Percentiles rank a stretch among this genome's conserved stretches.
These are phyloP conservation scores for Onygena corvina DNA, from an alignment of 2,329 filamentous ascomycete species.

Conservation along the genomic window DNA sequence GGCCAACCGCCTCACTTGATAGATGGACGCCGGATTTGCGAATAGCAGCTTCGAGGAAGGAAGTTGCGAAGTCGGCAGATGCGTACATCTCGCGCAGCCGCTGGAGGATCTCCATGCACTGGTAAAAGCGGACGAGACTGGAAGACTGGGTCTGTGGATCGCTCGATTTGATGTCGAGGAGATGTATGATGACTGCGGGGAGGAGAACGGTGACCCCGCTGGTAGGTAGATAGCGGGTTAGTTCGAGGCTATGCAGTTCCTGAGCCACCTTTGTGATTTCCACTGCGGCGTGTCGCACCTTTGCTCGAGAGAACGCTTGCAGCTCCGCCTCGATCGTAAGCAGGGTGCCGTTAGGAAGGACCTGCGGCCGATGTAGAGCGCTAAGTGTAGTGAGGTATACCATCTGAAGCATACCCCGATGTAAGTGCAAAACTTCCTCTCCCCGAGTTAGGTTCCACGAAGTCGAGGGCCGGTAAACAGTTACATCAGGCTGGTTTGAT, in stretches of 20 bases:
- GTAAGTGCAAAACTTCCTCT: conserved; percentile 47
- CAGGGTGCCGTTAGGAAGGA: conserved; percentile 60
- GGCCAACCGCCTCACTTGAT: conserved; percentile 27
- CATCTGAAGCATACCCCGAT: conserved; percentile 83
- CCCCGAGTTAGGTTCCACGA: conserved; percentile 43
- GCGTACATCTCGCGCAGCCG: conserved; percentile 79
- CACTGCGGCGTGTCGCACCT: conserved; percentile 70
- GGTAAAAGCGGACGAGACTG: conserved; percentile 69
- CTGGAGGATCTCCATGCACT: conserved; percentile 87
- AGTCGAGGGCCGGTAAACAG: conserved; percentile 54
- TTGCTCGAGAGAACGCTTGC: conserved; percentile 69
- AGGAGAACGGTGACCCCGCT: conserved; percentile 84
- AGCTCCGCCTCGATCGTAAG: conserved; percentile 51
- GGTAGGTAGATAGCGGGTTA: conserved; percentile 73
- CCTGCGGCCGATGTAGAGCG: conserved; percentile 80
- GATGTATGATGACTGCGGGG: conserved; percentile 84
- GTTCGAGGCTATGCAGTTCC: conserved; percentile 57
- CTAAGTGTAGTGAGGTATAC: conserved; percentile 86
- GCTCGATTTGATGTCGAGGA: conserved; percentile 81
- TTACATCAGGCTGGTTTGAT: conserved; percentile 56
- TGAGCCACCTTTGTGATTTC: conserved; percentile 77
- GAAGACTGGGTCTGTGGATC: conserved; percentile 58
- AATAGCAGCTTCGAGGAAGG: conserved; percentile 84
- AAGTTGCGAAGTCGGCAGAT: conserved; percentile 89
- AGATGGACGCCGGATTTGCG: conserved; percentile 73